Conservation (phyloP, 106 monocot genomes). For the Dactylorhiza incarnata region DNA sequence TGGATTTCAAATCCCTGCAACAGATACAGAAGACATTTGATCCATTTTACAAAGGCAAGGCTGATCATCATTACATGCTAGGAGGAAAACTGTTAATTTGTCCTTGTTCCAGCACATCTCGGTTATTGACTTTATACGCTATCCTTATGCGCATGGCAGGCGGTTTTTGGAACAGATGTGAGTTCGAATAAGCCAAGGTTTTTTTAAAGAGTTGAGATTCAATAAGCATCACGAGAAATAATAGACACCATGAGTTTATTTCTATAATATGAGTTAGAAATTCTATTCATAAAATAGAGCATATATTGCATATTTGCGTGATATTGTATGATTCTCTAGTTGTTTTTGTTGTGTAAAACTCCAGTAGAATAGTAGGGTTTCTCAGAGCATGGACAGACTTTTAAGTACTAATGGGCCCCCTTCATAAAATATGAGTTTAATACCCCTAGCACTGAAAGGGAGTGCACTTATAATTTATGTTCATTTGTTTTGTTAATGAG, state of each 20-base stretch:
- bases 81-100: conserved; percentile 85
- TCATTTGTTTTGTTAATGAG: too few relatives aligned
- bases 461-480: too few relatives aligned
- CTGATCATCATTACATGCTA: conserved; percentile 42
- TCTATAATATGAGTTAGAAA: neutral
- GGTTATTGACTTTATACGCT: conserved; percentile 73
- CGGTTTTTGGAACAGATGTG: conserved; percentile 43
- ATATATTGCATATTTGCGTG: too few relatives aligned
- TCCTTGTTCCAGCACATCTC: conserved; percentile 88
- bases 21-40: neutral
- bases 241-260: neutral
- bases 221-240: neutral
- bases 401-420: too few relatives aligned
- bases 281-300: too few relatives aligned
- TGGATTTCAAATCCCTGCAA: neutral
- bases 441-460: too few relatives aligned
- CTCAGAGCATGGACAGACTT: too few relatives aligned
- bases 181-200: neutral
- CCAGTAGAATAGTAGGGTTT: too few relatives aligned
- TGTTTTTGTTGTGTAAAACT: too few relatives aligned
- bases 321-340: too few relatives aligned
- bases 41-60: neutral
- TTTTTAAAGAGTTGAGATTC: neutral
- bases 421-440: too few relatives aligned
- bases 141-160: conserved; percentile 91